Base-by-base conservation (phyloP, 306 rosid species). In the Acacia melanoxylon region DNA sequence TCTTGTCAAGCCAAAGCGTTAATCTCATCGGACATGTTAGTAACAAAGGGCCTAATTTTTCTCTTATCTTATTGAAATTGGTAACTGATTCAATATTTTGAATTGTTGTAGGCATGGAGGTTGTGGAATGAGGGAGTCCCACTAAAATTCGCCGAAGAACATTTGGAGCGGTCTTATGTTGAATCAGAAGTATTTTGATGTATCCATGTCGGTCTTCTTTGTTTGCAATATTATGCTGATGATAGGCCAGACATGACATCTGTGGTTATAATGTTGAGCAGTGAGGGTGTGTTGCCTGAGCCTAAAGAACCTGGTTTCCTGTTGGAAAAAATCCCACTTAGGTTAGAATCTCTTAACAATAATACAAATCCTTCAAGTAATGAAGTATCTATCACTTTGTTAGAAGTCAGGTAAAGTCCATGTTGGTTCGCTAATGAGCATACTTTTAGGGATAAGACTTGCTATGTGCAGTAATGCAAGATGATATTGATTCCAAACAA, bases 231-330 rank as follows among this genome's bases (percentile, higher is more conserved):
- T 9, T 82, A 68, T 44, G 86, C 90, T 0, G 71, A 86, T 20
- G 89, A 88, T 19, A 66, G 94, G 73, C 90, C 90, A 48, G 72
- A 74, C 78, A 88, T 88, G 89, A 33, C 88, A 0, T 76, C 84
- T 56, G 84, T 83, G 15, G 89, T 90, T 63, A 56, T 84, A 62
- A 86, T 90, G 89, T 46, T 86, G 17, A 79, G 76, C 4, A 83
- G 89, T 67, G 83, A 83, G 48, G 78, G 27, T 68, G 12, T 9
- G 4, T 85, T 88, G 59, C 65, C 87, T 20, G 82, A 77, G 15
- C 94, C 91, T 8, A 83, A 71, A 19, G 86, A 88, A 14, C 91
- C 89, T 0, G 73, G 86, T 54, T 88, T 83, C 63, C 73, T 83
- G 16, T 13, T 78, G 0, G 51, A 45, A 17, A 66, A 40, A 0